Evolutionary conservation across 2,329 filamentous ascomycete genomes (phyloP).

Genomic region (Raffaelea deltoideospora): DNA sequence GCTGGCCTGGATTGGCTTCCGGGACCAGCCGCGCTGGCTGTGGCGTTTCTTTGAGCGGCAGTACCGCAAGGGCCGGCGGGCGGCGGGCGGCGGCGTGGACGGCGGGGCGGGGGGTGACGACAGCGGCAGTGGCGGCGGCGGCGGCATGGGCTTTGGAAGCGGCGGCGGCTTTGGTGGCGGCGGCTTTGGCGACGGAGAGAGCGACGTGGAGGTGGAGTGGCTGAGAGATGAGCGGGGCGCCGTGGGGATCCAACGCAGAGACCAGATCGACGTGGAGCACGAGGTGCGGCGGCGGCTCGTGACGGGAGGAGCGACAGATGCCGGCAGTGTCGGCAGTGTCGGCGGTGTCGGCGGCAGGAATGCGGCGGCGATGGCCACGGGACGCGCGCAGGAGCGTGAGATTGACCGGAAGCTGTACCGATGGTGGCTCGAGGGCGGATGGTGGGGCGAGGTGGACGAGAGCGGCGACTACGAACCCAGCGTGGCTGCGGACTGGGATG

Average conservation of each 20-base stretch:
- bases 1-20: conserved; percentile 45
- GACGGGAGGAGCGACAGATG: too few species aligned
- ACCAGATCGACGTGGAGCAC: conserved; percentile 52
- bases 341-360: too few species aligned
- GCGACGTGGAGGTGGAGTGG: conserved; percentile 4
- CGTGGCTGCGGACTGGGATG: conserved; percentile 46
- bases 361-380: too few species aligned
- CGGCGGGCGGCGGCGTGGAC: conserved; percentile 12
- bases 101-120: too few species aligned
- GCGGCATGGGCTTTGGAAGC: not conserved
- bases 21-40: conserved; percentile 49
- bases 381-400: conserved; percentile 38
- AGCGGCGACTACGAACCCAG: conserved; percentile 62
- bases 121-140: conserved; percentile 3
- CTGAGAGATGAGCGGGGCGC: conserved; percentile 14
- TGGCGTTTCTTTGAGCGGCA: conserved; percentile 31
- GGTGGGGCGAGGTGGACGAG: conserved; percentile 69
- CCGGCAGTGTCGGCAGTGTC: too few species aligned
- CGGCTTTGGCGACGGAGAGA: conserved; percentile 2
- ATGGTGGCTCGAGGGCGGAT: conserved; percentile 73
- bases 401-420: conserved; percentile 63
- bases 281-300: conserved; percentile 53
- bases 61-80: conserved; percentile 16
- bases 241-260: conserved; percentile 31
- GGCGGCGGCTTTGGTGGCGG: conserved; percentile 7